phyloP scores from a whole-genome alignment of 768 basidiomycete species.

The Suillus spraguei region DNA sequence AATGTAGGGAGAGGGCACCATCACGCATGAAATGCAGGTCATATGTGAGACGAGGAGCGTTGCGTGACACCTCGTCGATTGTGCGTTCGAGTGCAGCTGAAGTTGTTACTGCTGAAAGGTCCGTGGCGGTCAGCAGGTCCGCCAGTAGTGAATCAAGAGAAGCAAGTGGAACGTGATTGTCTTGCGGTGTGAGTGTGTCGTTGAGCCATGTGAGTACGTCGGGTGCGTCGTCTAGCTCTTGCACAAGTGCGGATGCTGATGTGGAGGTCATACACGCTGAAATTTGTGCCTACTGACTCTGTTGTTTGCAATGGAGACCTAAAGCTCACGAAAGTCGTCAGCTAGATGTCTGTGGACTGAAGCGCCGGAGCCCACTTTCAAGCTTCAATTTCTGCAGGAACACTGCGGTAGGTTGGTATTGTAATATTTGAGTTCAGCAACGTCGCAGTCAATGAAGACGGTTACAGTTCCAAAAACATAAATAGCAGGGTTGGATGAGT shows the following conservation, averaged over 20 bases:
- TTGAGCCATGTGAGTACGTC: constrained; percentile 77
- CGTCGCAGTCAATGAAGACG: not conserved
- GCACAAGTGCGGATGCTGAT: constrained; percentile 44
- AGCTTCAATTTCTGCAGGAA: not conserved
- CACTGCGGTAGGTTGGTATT: not conserved
- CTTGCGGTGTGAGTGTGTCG: constrained; percentile 48
- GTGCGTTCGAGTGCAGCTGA: constrained; percentile 82
- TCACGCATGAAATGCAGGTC: constrained; percentile 98
- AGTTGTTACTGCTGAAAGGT: constrained; percentile 87
- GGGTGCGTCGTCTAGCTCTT: constrained; percentile 59
- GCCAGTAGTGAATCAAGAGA: constrained; percentile 62
- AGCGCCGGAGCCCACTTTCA: not conserved
- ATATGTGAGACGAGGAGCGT: constrained; percentile 89
- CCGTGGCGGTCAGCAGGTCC: constrained; percentile 75
- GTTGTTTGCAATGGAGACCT: not conserved
- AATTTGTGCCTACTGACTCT: not conserved
- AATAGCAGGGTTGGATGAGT: constrained; percentile 9
- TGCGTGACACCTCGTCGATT: constrained; percentile 91
- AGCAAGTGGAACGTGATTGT: constrained; percentile 34
- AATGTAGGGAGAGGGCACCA: constrained; percentile 76
- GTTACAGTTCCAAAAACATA: constrained; percentile 10
- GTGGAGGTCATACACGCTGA: constrained; percentile 23
- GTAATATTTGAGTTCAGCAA: not conserved
- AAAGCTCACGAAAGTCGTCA: not conserved
- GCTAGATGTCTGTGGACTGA: not conserved